Conservation (phyloP, 371 early-diverging fungal genomes). For the Actinomortierella wolfii region DNA sequence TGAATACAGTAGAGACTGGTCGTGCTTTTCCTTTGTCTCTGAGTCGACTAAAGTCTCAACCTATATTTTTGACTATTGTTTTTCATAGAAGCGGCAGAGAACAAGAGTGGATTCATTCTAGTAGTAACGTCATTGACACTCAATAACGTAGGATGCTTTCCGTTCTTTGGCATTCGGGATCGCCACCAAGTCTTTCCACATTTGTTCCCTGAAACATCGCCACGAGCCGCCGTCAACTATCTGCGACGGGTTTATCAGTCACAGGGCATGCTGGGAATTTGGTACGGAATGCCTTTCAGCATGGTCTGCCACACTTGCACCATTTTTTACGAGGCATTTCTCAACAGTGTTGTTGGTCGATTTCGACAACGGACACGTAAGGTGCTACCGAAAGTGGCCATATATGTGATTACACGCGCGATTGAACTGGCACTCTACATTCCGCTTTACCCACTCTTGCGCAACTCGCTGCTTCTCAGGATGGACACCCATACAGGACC, state of each 20-base stretch:
- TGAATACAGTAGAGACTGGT: no score
- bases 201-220: constrained; percentile 49
- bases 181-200: constrained; percentile 45
- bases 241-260: constrained; percentile 40
- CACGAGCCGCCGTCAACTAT: constrained; percentile 46
- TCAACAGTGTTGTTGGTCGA: constrained; percentile 47
- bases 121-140: constrained; percentile 60
- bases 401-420: constrained; percentile 22
- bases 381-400: constrained; percentile 24
- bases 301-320: constrained; percentile 59
- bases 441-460: constrained; percentile 58
- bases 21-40: no score
- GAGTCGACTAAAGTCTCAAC: no score
- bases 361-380: constrained; percentile 15
- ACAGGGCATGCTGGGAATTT: constrained; percentile 55
- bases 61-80: no score
- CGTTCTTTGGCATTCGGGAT: constrained; percentile 62
- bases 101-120: constrained; percentile 53
- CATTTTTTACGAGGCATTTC: constrained; percentile 55
- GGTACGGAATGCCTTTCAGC: constrained; percentile 63
- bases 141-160: constrained; percentile 63
- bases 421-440: constrained; percentile 50
- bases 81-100: constrained; percentile 52
- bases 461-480: constrained; percentile 59
- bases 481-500: constrained; percentile 52